Conservation (phyloP, 176 grass and related monocot genomes). For the Triticum aestivum region DNA sequence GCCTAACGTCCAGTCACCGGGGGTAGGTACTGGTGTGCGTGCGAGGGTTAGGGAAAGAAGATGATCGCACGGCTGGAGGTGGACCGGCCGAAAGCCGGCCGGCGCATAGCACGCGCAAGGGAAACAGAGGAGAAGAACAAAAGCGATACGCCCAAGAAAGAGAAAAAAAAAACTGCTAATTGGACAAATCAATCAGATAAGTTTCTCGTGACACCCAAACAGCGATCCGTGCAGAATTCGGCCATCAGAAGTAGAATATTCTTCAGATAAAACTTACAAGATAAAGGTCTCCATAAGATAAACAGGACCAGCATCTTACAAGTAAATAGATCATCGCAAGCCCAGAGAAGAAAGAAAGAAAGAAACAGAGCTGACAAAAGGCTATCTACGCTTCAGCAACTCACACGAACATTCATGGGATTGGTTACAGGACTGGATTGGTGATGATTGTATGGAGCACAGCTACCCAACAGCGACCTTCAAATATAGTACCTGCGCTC, state of each 20-base stretch:
- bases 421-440: neutral
- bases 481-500: constrained; percentile 15
- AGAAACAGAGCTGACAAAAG: neutral
- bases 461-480: neutral
- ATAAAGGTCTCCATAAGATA: neutral
- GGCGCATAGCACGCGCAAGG: neutral
- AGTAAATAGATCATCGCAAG: neutral
- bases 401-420: neutral
- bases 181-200: neutral
- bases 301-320: neutral
- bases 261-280: neutral
- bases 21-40: too few relatives aligned
- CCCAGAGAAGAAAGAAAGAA: constrained; percentile 3
- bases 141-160: neutral
- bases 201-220: neutral
- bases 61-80: too few relatives aligned
- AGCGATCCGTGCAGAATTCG: neutral
- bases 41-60: too few relatives aligned
- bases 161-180: neutral
- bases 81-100: too few relatives aligned
- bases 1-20: too few relatives aligned
- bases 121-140: neutral
- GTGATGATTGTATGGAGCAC: neutral
- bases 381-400: neutral
- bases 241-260: neutral